Evolutionary conservation across 208 protist genomes (phyloP).

Genomic region (Phytomonas serpens): DNA sequence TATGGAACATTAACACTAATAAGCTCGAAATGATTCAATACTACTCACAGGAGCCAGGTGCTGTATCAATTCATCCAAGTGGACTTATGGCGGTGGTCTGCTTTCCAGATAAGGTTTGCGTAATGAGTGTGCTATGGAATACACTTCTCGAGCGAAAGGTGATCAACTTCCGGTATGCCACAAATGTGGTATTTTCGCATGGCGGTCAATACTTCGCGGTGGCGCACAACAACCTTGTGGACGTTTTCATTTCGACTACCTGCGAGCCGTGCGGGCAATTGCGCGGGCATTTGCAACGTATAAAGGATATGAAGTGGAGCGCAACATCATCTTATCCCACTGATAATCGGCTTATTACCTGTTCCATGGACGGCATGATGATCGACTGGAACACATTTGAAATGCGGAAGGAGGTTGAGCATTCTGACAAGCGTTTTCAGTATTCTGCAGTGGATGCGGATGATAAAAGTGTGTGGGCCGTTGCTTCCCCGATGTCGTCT

Average conservation of each 20-base stretch:
- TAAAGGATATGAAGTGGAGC: conserved; percentile 80
- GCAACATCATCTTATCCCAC: conserved; percentile 80
- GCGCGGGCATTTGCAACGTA: conserved; percentile 90
- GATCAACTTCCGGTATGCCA: conserved; percentile 86
- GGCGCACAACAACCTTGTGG: conserved; percentile 89
- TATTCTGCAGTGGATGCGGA: conserved; percentile 86
- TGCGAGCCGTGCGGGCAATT: conserved; percentile 89
- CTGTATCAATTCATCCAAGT: conserved; percentile 91
- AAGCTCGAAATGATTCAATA: conserved; percentile 81
- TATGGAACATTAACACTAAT: conserved; percentile 94
- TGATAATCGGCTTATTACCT: conserved; percentile 87
- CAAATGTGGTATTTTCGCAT: conserved; percentile 85
- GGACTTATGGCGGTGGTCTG: conserved; percentile 92
- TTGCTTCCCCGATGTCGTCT: conserved; percentile 71
- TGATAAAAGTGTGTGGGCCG: conserved; percentile 81
- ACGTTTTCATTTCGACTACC: conserved; percentile 91
- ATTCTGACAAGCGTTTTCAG: conserved; percentile 86
- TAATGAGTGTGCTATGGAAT: conserved; percentile 94
- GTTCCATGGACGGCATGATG: conserved; percentile 91
- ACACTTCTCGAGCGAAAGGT: conserved; percentile 78
- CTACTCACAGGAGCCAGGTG: conserved; percentile 80
- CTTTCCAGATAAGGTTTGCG: conserved; percentile 91
- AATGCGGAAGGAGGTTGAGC: conserved; percentile 82
- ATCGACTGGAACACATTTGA: conserved; percentile 90
- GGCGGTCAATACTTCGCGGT: conserved; percentile 94